A percentile compares a stretch with the other conserved stretches of the same genome.
Evolutionary conservation across 176 grass and related monocot genomes (phyloP).

Genomic region (Neostapfia colusana): DNA sequence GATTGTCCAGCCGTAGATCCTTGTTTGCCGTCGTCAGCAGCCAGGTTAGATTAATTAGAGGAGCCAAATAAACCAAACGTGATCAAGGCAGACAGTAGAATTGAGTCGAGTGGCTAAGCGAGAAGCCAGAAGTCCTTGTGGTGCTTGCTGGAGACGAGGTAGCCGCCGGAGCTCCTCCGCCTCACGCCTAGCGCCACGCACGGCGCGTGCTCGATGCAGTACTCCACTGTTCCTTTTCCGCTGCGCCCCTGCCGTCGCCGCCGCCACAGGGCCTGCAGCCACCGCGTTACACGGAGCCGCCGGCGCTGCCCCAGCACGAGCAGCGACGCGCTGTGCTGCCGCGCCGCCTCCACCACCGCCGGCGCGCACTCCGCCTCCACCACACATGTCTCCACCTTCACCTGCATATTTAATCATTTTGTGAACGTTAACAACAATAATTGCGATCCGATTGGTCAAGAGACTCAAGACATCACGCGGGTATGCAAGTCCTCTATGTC

Average conservation of each 20-base stretch:
- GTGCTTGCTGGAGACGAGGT: constrained; percentile 59
- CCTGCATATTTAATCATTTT: constrained; percentile 9
- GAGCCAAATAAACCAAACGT: not conserved
- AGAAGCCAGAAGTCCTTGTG: constrained; percentile 68
- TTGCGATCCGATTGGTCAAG: too few species aligned
- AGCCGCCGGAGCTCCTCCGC: constrained; percentile 58
- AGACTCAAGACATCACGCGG: too few species aligned
- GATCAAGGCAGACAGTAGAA: not conserved
- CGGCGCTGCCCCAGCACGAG: constrained; percentile 61
- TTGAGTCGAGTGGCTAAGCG: constrained; percentile 8
- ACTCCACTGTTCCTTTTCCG: constrained; percentile 8
- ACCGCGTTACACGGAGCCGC: constrained; percentile 27
- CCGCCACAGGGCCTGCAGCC: constrained; percentile 36
- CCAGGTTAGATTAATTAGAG: not conserved
- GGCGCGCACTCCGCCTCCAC: constrained; percentile 60
- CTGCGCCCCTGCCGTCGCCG: not conserved
- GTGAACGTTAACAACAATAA: not conserved
- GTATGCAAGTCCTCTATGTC: too few species aligned
- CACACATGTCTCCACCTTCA: constrained; percentile 55
- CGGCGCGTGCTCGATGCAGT: constrained; percentile 82
- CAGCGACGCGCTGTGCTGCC: constrained; percentile 55
- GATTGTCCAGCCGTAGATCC: too few species aligned
- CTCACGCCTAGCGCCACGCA: constrained; percentile 64
- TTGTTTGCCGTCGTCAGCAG: not conserved
- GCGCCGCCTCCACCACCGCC: constrained; percentile 61